Percentiles rank a stretch among this genome's conserved stretches.
phyloP scores from a whole-genome alignment of 75 land plant genomes.

The Pinus tabuliformis region DNA sequence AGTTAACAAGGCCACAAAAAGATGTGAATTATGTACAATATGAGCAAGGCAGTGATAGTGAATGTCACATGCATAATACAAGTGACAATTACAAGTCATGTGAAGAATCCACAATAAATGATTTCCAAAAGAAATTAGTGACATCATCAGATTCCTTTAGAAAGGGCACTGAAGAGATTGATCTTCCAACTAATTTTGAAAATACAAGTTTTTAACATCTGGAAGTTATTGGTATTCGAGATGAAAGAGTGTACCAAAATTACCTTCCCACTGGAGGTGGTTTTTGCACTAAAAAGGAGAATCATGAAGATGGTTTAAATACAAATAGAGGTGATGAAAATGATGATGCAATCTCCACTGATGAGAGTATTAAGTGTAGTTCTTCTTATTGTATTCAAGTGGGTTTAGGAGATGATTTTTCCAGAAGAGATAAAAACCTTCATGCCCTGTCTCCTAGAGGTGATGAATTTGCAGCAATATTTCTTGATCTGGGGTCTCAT shows the following conservation, averaged over 20 bases:
- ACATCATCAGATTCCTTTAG: background rate
- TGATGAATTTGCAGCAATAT: too few relatives aligned
- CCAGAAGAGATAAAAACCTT: background rate
- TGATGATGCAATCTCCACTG: background rate
- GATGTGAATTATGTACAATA: slow-evolving; percentile 29
- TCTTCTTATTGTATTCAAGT: background rate
- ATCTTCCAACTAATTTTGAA: slow-evolving; percentile 5
- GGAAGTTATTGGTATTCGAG: slow-evolving; percentile 14
- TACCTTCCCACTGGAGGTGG: slow-evolving; percentile 26
- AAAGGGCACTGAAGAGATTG: slow-evolving; percentile 1
- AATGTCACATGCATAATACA: background rate
- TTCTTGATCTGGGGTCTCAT: too few relatives aligned
- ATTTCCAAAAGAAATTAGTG: background rate
- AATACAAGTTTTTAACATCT: background rate
- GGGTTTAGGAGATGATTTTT: background rate
- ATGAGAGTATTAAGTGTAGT: background rate
- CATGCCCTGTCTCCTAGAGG: slow-evolving; percentile 34
- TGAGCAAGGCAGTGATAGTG: slow-evolving; percentile 3
- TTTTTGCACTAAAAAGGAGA: slow-evolving; percentile 9
- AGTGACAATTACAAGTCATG: background rate
- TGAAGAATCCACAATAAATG: slow-evolving; percentile 7
- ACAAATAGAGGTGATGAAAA: background rate
- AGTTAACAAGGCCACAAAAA: slow-evolving; percentile 29
- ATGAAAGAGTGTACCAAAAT: background rate
- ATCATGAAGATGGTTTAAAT: too few relatives aligned